Percentiles rank a stretch among this genome's conserved stretches.
phyloP scores from a whole-genome alignment of 2,329 filamentous ascomycete species.

The Aspergillus niger region DNA sequence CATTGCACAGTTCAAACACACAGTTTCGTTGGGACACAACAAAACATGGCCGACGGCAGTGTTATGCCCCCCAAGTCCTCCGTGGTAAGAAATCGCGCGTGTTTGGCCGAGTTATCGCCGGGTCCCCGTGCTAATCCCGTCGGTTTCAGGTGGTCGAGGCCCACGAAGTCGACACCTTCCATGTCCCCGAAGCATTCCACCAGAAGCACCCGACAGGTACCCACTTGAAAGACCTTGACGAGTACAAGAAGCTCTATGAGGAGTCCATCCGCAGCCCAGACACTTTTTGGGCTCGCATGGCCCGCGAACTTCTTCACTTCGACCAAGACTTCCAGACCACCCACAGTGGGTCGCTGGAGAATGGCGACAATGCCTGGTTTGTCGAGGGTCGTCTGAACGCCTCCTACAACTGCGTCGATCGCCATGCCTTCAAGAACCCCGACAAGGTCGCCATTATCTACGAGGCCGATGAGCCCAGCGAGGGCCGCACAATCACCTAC shows the following conservation, averaged over 20 bases:
- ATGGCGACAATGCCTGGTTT: conserved; percentile 93
- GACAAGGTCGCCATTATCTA: conserved; percentile 96
- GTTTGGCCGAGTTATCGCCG: conserved; percentile 2
- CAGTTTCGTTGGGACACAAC: conserved; percentile 11
- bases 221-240: conserved; percentile 60
- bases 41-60: conserved; percentile 42
- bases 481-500: conserved; percentile 90
- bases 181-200: conserved; percentile 60
- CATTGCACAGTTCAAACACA: conserved; percentile 6
- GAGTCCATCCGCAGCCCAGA: conserved; percentile 88
- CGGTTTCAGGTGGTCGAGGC: conserved; percentile 46
- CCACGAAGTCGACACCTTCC: conserved; percentile 53
- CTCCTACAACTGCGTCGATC: conserved; percentile 95
- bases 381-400: conserved; percentile 91
- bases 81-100: conserved; percentile 40
- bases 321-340: conserved; percentile 90
- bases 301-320: conserved; percentile 88
- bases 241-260: conserved; percentile 67
- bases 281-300: conserved; percentile 84
- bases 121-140: conserved; percentile 17
- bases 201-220: conserved; percentile 63
- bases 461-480: conserved; percentile 86
- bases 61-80: conserved; percentile 37
- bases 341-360: conserved; percentile 69
- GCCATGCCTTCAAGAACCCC: conserved; percentile 93